phyloP scores from a whole-genome alignment of 768 basidiomycete species.

The Russula olivacea region DNA sequence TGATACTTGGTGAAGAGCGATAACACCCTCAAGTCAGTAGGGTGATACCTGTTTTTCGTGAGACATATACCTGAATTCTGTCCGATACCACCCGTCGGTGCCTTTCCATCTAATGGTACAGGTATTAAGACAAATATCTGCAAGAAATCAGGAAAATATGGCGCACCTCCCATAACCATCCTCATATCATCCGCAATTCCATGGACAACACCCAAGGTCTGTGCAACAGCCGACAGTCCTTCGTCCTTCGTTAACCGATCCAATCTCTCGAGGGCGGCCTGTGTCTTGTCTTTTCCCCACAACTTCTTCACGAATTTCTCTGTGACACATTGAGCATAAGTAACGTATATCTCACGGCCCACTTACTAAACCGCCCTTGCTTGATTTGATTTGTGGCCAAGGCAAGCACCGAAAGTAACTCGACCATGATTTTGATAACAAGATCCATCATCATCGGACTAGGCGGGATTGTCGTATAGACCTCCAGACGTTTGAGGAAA shows the following conservation, averaged over 20 bases:
- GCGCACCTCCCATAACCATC: too few species aligned
- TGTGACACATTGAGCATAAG: too few species aligned
- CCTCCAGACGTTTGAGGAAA: background rate
- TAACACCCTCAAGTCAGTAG: background rate
- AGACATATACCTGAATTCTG: background rate
- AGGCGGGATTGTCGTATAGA: background rate
- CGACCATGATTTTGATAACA: background rate
- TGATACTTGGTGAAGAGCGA: background rate
- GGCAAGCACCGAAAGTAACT: background rate
- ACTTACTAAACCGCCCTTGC: background rate
- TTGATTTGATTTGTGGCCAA: background rate
- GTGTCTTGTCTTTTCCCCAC: background rate
- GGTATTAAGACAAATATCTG: too few species aligned
- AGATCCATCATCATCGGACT: background rate
- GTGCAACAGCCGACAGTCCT: background rate
- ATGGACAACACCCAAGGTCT: background rate
- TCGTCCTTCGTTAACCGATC: background rate
- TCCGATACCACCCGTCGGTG: too few species aligned
- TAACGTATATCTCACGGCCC: too few species aligned
- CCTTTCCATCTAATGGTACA: too few species aligned
- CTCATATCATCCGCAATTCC: too few species aligned
- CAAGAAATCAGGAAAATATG: too few species aligned
- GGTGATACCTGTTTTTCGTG: too few species aligned
- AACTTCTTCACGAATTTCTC: background rate
- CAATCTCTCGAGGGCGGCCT: background rate